Conservation (phyloP, 2,329 filamentous ascomycete genomes). For the Penicillium brevicompactum region DNA sequence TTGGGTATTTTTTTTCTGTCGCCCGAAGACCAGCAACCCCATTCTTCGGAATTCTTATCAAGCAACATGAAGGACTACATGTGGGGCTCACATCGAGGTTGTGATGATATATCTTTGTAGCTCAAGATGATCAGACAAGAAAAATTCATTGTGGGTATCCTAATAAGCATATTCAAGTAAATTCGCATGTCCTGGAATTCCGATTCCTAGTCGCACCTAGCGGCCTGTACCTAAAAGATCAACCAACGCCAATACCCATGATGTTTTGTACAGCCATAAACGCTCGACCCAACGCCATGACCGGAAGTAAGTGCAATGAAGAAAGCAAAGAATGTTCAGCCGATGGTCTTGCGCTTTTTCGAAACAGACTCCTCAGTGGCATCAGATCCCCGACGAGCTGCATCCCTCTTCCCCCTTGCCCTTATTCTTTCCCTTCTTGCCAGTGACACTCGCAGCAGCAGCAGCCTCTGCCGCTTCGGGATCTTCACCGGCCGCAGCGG, state of each 20-base stretch:
- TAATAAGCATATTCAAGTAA: background rate
- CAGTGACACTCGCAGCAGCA: conserved; percentile 17
- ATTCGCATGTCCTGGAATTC: background rate
- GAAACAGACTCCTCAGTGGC: conserved; percentile 37
- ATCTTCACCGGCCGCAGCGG: conserved; percentile 28
- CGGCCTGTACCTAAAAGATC: background rate
- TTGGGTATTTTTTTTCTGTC: too few relatives aligned
- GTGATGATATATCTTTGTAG: background rate
- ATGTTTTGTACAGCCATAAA: conserved; percentile 5
- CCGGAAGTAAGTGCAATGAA: conserved; percentile 1
- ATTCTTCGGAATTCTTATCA: too few relatives aligned
- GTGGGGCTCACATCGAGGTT: background rate
- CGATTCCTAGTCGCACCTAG: conserved; percentile 1
- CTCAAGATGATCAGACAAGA: background rate
- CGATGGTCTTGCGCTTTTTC: conserved; percentile 38
- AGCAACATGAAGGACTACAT: background rate
- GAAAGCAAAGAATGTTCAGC: conserved; percentile 6
- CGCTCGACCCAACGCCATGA: conserved; percentile 9
- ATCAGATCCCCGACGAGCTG: conserved; percentile 34
- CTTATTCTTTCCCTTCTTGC: conserved; percentile 41
- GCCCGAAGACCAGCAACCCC: too few relatives aligned
- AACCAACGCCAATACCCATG: conserved; percentile 13
- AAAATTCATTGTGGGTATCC: background rate
- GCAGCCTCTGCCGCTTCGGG: conserved; percentile 28
- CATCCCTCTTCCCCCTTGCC: conserved; percentile 40